A percentile compares a stretch with the other conserved stretches of the same genome.
phyloP scores from a whole-genome alignment of 2,329 filamentous ascomycete species.

The Aaosphaeria pasadenensis region DNA sequence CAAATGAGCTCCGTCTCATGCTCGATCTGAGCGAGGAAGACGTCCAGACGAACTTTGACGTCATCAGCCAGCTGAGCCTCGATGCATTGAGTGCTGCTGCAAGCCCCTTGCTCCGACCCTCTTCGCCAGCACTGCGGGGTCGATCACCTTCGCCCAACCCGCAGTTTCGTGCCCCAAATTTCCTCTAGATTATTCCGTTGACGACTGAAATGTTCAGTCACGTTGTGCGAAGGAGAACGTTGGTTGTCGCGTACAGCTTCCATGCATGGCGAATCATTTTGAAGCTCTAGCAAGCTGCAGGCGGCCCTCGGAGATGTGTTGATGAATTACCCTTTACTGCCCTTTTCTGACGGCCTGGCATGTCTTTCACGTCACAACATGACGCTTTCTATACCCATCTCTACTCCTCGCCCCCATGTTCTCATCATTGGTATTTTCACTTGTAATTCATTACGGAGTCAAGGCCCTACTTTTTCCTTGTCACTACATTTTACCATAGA shows the following conservation, averaged over 20 bases:
- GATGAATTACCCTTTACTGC: no score
- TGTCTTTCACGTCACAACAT: constrained; percentile 1
- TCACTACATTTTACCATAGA: no score
- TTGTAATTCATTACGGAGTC: no score
- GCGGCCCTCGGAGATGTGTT: no score
- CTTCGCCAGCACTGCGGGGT: constrained; percentile 32
- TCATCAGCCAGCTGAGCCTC: constrained; percentile 36
- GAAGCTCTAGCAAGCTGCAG: no score
- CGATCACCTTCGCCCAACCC: constrained; percentile 33
- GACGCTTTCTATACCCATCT: constrained; percentile 1
- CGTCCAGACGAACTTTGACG: constrained; percentile 32
- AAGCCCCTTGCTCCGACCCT: constrained; percentile 34
- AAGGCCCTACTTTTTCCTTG: no score
- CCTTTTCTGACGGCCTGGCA: constrained; percentile 1
- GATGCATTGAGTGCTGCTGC: constrained; percentile 34
- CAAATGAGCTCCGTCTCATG: constrained; percentile 36
- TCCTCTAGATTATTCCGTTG: no score
- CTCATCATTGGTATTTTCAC: no score
- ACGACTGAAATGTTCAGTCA: no score
- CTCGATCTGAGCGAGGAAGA: constrained; percentile 34
- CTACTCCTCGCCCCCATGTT: background rate
- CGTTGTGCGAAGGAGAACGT: no score
- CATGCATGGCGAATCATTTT: no score
- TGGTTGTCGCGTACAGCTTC: no score
- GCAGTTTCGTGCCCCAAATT: background rate